Evolutionary conservation across 345 rosid genomes (phyloP), one percentile per base, ranked within the genome.

Genomic region (Salix purpurea): DNA sequence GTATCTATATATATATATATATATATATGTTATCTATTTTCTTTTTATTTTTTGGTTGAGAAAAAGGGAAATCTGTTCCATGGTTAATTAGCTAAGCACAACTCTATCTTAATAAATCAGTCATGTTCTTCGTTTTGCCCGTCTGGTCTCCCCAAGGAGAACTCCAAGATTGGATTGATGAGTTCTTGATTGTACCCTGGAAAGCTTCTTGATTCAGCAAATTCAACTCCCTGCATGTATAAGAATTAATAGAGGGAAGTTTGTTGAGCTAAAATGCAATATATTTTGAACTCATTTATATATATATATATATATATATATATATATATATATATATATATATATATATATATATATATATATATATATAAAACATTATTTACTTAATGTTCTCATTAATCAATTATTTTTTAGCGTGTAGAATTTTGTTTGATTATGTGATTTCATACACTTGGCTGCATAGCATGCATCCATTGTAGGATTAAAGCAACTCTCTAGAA

Each of bases 151-250:
- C 90, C 88, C 78, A 87, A 71, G 76, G 83, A 79, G 78, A 85
- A 82, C 75, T 87, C 87, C 85, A 87, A 77, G 87, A 80, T 85
- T 70, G 86, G 87, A 61, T 42, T 67, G 10, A 50, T 73, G 15
- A 76, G 76, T 30, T 46, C 67, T n/a, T 52, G 65, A 65, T 69
- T 80, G 10, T 76, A 50, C 34, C 75, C 65, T 28, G 13, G 21
- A 32, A 40, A 69, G 30, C 46, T 71, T 65, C 65, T 77, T 37
- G 79, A 58, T 65, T 65, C 73, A 77, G 64, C 67, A 61, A 79
- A 78, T 72, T 68, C 70, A 65, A 77, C 80, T 71, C 73, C 88
- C 86, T 84, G 81, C 79, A 61, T 10, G n/a, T 34, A 30, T 16
- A 52, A 52, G n/a, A 34, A 34, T 34, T 34, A 50, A 54, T 7